phyloP scores from a whole-genome alignment of 495 filamentous ascomycete genomes.

The Neurospora africana region DNA sequence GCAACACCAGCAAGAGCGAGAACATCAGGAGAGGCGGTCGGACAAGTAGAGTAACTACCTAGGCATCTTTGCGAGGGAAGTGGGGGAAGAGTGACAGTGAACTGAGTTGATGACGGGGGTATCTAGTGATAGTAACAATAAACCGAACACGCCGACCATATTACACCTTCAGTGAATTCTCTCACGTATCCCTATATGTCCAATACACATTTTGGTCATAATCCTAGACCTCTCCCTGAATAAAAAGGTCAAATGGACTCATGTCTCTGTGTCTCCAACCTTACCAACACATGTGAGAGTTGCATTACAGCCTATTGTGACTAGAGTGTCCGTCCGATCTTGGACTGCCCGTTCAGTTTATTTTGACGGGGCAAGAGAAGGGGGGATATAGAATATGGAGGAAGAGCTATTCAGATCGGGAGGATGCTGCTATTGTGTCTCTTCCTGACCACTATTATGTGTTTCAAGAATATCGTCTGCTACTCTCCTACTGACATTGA shows the following conservation, averaged over 20 bases:
- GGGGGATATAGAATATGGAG: background rate
- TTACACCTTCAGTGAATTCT: background rate
- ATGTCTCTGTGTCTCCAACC: background rate
- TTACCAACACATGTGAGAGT: background rate
- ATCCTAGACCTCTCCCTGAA: background rate
- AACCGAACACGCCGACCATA: background rate
- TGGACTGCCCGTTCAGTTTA: background rate
- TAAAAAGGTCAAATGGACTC: background rate
- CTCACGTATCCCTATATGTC: background rate
- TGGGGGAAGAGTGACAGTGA: background rate
- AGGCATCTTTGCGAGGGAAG: background rate
- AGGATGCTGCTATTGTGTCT: background rate
- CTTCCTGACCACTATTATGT: too few relatives aligned
- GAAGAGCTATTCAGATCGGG: background rate
- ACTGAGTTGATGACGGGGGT: background rate
- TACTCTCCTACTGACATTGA: too few relatives aligned
- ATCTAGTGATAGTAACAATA: background rate
- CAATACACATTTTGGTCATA: background rate
- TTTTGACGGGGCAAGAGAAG: too few relatives aligned
- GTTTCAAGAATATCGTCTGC: background rate
- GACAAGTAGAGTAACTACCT: background rate
- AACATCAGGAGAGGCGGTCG: background rate
- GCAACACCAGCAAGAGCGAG: background rate
- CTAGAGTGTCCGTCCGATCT: background rate
- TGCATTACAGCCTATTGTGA: background rate